Base-by-base conservation (phyloP, 148 eudicot genomes). In the Suaeda aralocaspica region DNA sequence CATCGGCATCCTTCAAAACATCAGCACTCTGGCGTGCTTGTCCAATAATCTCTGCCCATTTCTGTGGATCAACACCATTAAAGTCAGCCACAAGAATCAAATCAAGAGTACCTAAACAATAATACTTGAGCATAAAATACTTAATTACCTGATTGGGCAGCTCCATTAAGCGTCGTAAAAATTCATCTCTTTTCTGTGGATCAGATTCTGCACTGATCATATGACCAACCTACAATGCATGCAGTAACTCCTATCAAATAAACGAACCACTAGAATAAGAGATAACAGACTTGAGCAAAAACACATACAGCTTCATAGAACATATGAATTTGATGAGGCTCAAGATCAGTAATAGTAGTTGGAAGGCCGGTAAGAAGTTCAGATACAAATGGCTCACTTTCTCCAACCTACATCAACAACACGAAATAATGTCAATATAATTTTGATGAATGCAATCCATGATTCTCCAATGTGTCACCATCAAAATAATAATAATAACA, bases 171-270 rank as follows among this genome's bases (percentile, higher is more conserved):
- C 99, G 86, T 73, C 83, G 85, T 55, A 95, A 64, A 84, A 82
- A 95, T 48, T 91, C 97, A 66, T 91, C 97, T 70, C 97, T 86
- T 82, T 83, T 95, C 28, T 84, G 88, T 25, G 96, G 87, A 65
- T 95, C 99, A 68, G 96, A 67, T 68, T 95, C 99, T 22, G 97
- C 96, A 65, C 91, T 94, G 79, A 95, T 95, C 99, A 95, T 95
- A 33, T 88, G 79, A 68, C 94, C 96, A 77, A 95, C 99, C 99
- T 95, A 76, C 36, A 61, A 48, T 21, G 64, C 21, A 28, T 41
- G 60, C 24, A 26, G 53, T 19, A 51, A 56, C 51, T 39, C 45
- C 14, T 63, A 60, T 64, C 24, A 73, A 4, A 52, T 33, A 45
- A 60, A 31, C 13, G 6, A 18, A 56, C 13, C 26, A 16, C 26